phyloP scores from a whole-genome alignment of 192 early-diverging fungal species.

The Chytriomyces confervae region DNA sequence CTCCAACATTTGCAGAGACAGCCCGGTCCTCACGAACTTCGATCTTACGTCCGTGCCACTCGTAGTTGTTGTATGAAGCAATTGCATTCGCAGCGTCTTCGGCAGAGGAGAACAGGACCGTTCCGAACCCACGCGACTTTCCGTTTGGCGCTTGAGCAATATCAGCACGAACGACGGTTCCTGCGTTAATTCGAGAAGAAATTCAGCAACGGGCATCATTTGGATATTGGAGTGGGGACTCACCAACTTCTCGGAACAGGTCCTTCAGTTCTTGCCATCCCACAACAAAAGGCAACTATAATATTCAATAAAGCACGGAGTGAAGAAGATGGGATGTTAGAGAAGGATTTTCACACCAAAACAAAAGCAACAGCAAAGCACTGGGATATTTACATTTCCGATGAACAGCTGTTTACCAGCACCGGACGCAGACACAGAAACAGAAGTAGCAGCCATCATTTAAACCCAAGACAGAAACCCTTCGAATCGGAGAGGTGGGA shows the following conservation, averaged over 20 bases:
- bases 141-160: constrained; percentile 43
- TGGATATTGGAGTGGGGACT: not conserved
- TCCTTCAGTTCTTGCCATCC: constrained; percentile 76
- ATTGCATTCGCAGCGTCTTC: constrained; percentile 56
- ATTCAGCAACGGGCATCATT: not conserved
- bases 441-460: constrained; percentile 35
- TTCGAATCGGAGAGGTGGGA: not conserved
- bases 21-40: constrained; percentile 57
- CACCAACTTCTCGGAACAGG: constrained; percentile 50
- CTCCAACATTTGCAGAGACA: constrained; percentile 24
- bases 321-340: not conserved
- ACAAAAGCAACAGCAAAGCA: not conserved
- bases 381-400: constrained; percentile 63
- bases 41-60: constrained; percentile 54
- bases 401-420: constrained; percentile 66
- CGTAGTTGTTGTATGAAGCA: constrained; percentile 53
- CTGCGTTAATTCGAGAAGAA: constrained; percentile 26
- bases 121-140: constrained; percentile 56
- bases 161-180: constrained; percentile 54
- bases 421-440: constrained; percentile 15
- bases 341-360: not conserved
- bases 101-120: constrained; percentile 46
- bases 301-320: not conserved
- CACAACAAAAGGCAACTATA: constrained; percentile 72
- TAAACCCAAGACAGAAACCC: constrained; percentile 2